Percentiles rank a stretch among this genome's conserved stretches.
These are phyloP conservation scores for Lenwebbia sp. DNA, from an alignment of 345 rosid genomes.

Conservation along the genomic window DNA sequence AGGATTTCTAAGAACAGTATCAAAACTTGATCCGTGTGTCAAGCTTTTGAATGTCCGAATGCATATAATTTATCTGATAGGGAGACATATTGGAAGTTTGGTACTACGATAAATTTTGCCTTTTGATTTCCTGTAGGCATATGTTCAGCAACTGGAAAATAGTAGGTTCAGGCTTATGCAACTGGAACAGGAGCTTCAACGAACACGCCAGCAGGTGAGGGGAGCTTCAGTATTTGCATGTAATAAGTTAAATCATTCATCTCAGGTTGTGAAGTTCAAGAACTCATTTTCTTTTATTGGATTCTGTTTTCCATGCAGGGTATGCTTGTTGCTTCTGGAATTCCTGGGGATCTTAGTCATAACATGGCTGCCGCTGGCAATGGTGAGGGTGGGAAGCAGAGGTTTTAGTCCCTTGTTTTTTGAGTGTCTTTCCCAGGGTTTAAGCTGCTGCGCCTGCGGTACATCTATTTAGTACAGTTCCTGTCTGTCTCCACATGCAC, in stretches of 20 bases:
- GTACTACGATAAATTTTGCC: neutral
- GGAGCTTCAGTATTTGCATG: neutral
- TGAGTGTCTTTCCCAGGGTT: neutral
- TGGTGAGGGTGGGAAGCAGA: slow-evolving; percentile 25
- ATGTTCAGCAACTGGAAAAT: slow-evolving; percentile 87
- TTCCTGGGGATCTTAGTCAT: slow-evolving; percentile 32
- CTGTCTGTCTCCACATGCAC: neutral
- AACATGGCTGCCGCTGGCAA: slow-evolving; percentile 23
- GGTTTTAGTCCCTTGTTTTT: neutral
- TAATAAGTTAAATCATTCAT: neutral
- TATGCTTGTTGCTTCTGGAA: slow-evolving; percentile 28
- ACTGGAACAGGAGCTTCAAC: slow-evolving; percentile 80
- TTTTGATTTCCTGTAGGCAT: slow-evolving; percentile 64
- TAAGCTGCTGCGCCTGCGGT: neutral
- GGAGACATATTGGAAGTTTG: neutral
- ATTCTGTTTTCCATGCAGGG: slow-evolving; percentile 28
- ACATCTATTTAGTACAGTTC: neutral
- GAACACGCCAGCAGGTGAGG: slow-evolving; percentile 66
- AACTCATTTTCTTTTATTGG: neutral
- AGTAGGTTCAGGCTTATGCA: slow-evolving; percentile 58
- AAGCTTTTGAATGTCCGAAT: neutral
- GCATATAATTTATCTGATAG: neutral
- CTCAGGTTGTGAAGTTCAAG: neutral
- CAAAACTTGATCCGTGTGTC: neutral
- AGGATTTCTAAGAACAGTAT: neutral